Percentiles rank a stretch among this genome's conserved stretches.
Evolutionary conservation across 1,139 yeast genomes (phyloP).

Genomic region (Sugiyamaella castrensis): DNA sequence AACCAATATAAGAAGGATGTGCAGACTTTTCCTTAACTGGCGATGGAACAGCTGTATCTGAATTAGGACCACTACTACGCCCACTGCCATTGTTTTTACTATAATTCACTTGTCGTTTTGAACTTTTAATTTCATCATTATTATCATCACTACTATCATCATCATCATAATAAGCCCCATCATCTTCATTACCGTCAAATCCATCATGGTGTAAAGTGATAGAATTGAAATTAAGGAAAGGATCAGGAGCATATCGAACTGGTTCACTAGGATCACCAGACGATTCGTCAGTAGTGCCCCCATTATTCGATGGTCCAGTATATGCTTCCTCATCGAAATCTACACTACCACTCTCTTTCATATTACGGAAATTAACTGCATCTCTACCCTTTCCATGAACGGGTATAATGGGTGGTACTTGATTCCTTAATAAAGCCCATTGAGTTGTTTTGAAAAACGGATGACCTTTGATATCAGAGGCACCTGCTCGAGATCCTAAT

Average conservation of each 20-base stretch:
- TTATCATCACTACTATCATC: conserved; percentile 18
- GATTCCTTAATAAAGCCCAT: conserved; percentile 92
- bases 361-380: conserved; percentile 32
- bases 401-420: conserved; percentile 93
- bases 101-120: too few species aligned
- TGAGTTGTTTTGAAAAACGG: conserved; percentile 85
- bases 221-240: conserved; percentile 84
- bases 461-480: conserved; percentile 88
- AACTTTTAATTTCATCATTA: not conserved
- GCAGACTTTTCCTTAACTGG: not conserved
- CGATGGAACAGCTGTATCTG: not conserved
- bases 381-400: conserved; percentile 63
- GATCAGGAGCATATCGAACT: conserved; percentile 46
- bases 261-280: conserved; percentile 20
- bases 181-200: conserved; percentile 8
- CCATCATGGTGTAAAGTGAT: conserved; percentile 76
- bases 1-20: not conserved
- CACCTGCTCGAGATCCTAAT: conserved; percentile 88
- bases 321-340: conserved; percentile 30
- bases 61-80: not conserved
- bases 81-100: too few species aligned
- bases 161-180: conserved; percentile 19
- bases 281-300: not conserved
- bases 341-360: conserved; percentile 34
- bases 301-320: not conserved